Evolutionary conservation across 495 filamentous ascomycete genomes (phyloP).

Genomic region (Hypoxylon perforatum): DNA sequence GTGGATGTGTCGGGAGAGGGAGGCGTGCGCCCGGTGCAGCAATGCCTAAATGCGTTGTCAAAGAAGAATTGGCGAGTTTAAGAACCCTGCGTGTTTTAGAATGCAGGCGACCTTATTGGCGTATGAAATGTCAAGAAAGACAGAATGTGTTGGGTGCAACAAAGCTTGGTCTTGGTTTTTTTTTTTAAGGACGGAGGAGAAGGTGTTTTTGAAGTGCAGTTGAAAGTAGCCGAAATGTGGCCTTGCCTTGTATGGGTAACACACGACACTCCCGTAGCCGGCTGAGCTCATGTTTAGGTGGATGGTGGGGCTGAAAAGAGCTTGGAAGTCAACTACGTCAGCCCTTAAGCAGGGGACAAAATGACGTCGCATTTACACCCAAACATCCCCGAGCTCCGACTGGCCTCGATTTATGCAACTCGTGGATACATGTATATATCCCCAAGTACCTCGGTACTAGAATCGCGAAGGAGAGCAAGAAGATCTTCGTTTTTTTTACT

Average conservation of each 20-base stretch:
- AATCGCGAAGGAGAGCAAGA: too few relatives aligned
- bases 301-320: constrained; percentile 33
- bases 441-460: not conserved
- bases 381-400: too few relatives aligned
- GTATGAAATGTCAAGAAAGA: not conserved
- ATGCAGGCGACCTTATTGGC: constrained; percentile 10
- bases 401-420: not conserved
- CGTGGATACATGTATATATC: not conserved
- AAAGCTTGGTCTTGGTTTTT: constrained; percentile 2
- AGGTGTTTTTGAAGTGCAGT: not conserved
- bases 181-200: not conserved
- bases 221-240: constrained; percentile 23
- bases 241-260: constrained; percentile 20
- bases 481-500: too few relatives aligned
- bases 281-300: constrained; percentile 23
- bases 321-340: constrained; percentile 43
- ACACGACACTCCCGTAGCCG: constrained; percentile 22
- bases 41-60: constrained; percentile 40
- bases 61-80: constrained; percentile 26
- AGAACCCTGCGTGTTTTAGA: not conserved
- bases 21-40: constrained; percentile 21
- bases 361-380: constrained; percentile 35
- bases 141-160: not conserved
- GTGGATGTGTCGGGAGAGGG: constrained; percentile 40
- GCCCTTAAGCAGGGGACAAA: constrained; percentile 15